These are phyloP conservation scores for Pythium sukuiense DNA, from an alignment of 352 stramenopile species.

Conservation along the genomic window DNA sequence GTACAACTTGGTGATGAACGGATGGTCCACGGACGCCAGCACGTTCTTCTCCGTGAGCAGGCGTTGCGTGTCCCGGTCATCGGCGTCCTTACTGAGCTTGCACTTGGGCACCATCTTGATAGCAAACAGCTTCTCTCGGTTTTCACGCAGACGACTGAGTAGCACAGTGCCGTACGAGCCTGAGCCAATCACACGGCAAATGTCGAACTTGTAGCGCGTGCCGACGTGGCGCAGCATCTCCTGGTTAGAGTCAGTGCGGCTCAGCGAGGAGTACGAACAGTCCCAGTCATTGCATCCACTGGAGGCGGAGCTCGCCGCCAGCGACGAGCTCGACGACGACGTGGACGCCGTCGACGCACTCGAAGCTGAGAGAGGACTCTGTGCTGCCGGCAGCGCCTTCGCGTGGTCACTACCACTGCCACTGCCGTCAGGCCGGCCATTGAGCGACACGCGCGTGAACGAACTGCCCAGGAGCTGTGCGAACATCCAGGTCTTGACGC, in stretches of 20 bases:
- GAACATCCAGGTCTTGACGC: conserved; percentile 81
- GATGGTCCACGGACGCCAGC: conserved; percentile 91
- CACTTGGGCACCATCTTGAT: conserved; percentile 81
- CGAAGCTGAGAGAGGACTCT: conserved; percentile 14
- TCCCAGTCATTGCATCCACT: conserved; percentile 30
- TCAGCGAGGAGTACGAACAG: conserved; percentile 21
- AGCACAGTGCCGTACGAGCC: conserved; percentile 78
- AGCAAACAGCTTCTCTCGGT: conserved; percentile 51
- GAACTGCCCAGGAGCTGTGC: conserved; percentile 60
- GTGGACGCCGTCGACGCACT: conserved; percentile 18
- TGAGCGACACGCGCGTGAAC: conserved; percentile 63
- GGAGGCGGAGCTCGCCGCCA: not conserved
- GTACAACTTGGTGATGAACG: conserved; percentile 97
- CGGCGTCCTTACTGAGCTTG: conserved; percentile 40
- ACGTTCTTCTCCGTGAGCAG: conserved; percentile 98
- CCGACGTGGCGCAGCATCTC: conserved; percentile 20
- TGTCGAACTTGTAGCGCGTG: conserved; percentile 61
- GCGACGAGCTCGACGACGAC: conserved; percentile 26
- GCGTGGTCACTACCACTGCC: not conserved
- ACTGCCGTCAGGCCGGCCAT: conserved; percentile 2
- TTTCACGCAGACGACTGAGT: conserved; percentile 49
- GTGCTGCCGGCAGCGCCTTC: conserved; percentile 14
- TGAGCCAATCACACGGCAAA: conserved; percentile 70
- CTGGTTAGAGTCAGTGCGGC: conserved; percentile 18
- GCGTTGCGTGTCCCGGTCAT: conserved; percentile 49